phyloP scores from a whole-genome alignment of 1,139 yeast genomes.

The Ogataea hybrid region DNA sequence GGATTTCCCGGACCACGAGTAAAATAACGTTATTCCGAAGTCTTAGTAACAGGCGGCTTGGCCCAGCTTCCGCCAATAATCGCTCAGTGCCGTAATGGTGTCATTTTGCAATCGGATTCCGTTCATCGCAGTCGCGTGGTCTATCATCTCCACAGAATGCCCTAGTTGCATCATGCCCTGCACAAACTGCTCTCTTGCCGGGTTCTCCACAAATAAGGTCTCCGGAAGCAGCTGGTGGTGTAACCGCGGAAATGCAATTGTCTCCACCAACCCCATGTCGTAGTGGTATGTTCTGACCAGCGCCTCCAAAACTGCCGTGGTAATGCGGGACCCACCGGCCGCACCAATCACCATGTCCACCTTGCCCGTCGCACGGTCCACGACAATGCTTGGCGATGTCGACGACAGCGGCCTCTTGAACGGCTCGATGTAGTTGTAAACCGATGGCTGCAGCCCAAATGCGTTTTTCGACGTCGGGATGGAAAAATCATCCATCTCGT shows the following conservation, averaged over 20 bases:
- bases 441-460: slow-evolving; percentile 77
- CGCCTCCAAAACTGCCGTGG: slow-evolving; percentile 80
- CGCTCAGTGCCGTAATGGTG: slow-evolving; percentile 37
- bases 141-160: slow-evolving; percentile 32
- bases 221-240: slow-evolving; percentile 92
- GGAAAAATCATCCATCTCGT: slow-evolving; percentile 97
- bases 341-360: slow-evolving; percentile 82
- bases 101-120: slow-evolving; percentile 32
- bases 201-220: slow-evolving; percentile 56
- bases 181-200: slow-evolving; percentile 21
- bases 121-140: slow-evolving; percentile 41
- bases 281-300: slow-evolving; percentile 63
- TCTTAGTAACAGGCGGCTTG: slow-evolving; percentile 37
- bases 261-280: slow-evolving; percentile 56
- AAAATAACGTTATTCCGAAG: slow-evolving; percentile 16
- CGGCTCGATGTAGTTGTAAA: slow-evolving; percentile 73
- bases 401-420: slow-evolving; percentile 83
- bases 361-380: slow-evolving; percentile 41
- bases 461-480: slow-evolving; percentile 66
- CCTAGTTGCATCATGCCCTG: slow-evolving; percentile 29
- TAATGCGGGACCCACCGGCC: slow-evolving; percentile 90
- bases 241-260: slow-evolving; percentile 73
- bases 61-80: slow-evolving; percentile 44
- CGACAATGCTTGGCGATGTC: slow-evolving; percentile 70
- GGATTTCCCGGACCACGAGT: slow-evolving; percentile 1